Conservation (phyloP, 768 basidiomycete genomes). For the Ephemerocybe angulata region DNA sequence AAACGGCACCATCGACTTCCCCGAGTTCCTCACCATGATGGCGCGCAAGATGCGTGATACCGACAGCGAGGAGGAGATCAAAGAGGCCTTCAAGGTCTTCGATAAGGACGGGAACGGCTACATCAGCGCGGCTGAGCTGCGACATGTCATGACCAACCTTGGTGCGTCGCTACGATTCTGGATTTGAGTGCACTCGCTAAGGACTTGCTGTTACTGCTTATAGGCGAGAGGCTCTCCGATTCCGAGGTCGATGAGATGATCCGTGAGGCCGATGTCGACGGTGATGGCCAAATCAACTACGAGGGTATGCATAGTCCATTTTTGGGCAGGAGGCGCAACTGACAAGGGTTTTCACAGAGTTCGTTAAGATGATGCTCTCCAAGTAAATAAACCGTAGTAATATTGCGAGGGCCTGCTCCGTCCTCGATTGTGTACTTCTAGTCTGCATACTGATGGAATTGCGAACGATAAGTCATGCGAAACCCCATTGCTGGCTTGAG, state of each 20-base stretch:
- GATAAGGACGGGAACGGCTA: conserved; percentile 95
- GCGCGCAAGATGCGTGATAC: conserved; percentile 42
- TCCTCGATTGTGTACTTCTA: not conserved
- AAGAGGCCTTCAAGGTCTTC: conserved; percentile 61
- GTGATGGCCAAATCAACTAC: conserved; percentile 91
- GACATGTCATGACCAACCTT: conserved; percentile 92
- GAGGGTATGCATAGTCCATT: conserved; percentile 47
- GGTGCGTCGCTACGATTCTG: conserved; percentile 42
- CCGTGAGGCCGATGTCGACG: conserved; percentile 91
- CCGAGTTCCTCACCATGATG: conserved; percentile 81
- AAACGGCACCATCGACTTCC: conserved; percentile 86
- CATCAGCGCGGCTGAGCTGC: conserved; percentile 85
- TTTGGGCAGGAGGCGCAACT: no score
- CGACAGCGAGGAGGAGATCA: conserved; percentile 43
- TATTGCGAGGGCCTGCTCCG: not conserved
- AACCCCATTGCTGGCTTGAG: no score
- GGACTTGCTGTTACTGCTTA: not conserved
- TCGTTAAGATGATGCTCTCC: conserved; percentile 65
- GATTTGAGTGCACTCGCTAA: not conserved
- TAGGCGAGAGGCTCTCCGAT: conserved; percentile 84
- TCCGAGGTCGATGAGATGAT: conserved; percentile 95
- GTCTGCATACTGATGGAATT: not conserved
- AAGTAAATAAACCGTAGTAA: conserved; percentile 40
- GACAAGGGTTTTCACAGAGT: conserved; percentile 11
- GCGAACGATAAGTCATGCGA: not conserved